Conservation (phyloP, 768 basidiomycete genomes). For the Krasilnikovozyma curviuscula region DNA sequence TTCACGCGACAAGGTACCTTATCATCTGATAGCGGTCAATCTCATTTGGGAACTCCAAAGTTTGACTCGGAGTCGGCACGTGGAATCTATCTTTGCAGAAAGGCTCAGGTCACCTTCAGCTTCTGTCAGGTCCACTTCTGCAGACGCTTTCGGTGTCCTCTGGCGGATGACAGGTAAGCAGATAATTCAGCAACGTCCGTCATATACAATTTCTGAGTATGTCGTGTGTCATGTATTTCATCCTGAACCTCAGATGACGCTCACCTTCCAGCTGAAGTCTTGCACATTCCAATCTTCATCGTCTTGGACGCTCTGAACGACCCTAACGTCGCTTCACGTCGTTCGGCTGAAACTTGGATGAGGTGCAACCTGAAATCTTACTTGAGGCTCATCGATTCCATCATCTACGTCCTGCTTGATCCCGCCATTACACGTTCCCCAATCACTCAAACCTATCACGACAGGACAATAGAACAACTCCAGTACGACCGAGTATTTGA, state of each 20-base stretch:
- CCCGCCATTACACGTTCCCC: constrained; percentile 39
- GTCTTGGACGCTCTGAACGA: constrained; percentile 64
- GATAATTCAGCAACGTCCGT: not conserved
- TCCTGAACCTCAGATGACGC: constrained; percentile 46
- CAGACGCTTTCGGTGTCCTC: constrained; percentile 75
- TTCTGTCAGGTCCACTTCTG: constrained; percentile 36
- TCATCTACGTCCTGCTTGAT: constrained; percentile 44
- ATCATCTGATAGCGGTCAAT: constrained; percentile 62
- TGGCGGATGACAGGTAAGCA: constrained; percentile 68
- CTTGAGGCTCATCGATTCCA: constrained; percentile 8
- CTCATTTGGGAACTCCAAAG: constrained; percentile 63
- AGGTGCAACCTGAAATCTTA: constrained; percentile 81
- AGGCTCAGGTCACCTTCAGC: constrained; percentile 42
- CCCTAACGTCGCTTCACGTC: constrained; percentile 50
- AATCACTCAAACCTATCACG: constrained; percentile 32
- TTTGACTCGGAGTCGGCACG: constrained; percentile 37
- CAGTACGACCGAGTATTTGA: constrained; percentile 59
- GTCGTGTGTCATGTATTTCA: constrained; percentile 6
- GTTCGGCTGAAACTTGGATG: constrained; percentile 93
- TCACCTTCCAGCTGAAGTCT: constrained; percentile 55
- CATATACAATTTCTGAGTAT: not conserved
- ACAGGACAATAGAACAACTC: constrained; percentile 47
- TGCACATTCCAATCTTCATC: constrained; percentile 71
- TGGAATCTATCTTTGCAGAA: constrained; percentile 62
- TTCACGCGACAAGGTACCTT: constrained; percentile 41